phyloP scores from a whole-genome alignment of 2,329 filamentous ascomycete genomes.

The Monosporascus cannonballus region DNA sequence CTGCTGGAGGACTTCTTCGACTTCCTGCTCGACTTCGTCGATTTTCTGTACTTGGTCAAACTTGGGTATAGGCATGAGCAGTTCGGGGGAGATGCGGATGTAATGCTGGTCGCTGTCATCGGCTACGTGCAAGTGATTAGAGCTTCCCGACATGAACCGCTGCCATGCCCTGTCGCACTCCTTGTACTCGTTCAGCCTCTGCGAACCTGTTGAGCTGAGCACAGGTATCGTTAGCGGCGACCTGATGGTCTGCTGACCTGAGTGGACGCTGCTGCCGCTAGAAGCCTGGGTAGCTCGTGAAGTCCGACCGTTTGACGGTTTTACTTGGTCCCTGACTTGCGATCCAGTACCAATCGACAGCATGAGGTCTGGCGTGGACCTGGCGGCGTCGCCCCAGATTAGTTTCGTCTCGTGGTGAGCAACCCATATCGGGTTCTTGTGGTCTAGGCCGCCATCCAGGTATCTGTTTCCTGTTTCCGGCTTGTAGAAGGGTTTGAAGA shows the following conservation, averaged over 20 bases:
- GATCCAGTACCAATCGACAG: conserved; percentile 25
- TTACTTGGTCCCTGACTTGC: conserved; percentile 19
- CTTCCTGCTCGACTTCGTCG: conserved; percentile 19
- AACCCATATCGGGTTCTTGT: conserved; percentile 20
- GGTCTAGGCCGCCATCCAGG: conserved; percentile 14
- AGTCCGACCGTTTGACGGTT: background rate
- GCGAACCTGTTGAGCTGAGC: conserved; percentile 14
- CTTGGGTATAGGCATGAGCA: conserved; percentile 20
- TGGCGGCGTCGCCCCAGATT: conserved; percentile 21
- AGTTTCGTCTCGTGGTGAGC: conserved; percentile 22
- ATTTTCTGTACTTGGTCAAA: conserved; percentile 23
- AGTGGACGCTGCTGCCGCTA: conserved; percentile 23
- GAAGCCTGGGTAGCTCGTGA: conserved; percentile 1
- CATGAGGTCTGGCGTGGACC: conserved; percentile 20
- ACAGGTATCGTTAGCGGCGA: conserved; percentile 23
- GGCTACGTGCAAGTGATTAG: background rate
- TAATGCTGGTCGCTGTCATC: conserved; percentile 11
- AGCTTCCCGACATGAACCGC: conserved; percentile 15
- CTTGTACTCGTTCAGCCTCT: conserved; percentile 19
- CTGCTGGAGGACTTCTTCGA: conserved; percentile 17
- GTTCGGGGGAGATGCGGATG: conserved; percentile 24
- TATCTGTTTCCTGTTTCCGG: conserved; percentile 19
- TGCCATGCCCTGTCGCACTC: conserved; percentile 19
- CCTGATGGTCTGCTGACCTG: conserved; percentile 23
- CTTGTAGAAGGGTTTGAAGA: conserved; percentile 25